Base-by-base conservation (phyloP, 1,284 basidiomycete species). In the Cutaneotrichosporon mucoides region DNA sequence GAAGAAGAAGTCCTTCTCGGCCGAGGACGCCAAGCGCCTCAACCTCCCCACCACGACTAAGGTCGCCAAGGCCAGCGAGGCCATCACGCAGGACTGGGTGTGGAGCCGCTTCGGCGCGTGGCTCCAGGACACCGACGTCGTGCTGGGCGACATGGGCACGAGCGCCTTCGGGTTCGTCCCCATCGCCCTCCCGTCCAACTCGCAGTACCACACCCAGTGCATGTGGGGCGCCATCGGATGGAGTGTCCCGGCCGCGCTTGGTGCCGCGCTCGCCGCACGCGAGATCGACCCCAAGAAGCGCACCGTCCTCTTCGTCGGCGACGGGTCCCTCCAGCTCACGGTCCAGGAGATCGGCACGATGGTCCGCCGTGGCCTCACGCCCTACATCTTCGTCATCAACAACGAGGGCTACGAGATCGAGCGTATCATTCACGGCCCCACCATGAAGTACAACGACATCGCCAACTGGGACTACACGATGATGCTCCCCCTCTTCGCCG, bases 361-460 rank as follows among this genome's bases (percentile, higher is more conserved):
- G 79, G 73, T 82, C 52, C 71, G 78, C 49, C 69, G 73, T 49
- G 76, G 74, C 15, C 67, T 80, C 33, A 73, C 65, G 52, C 79
- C 80, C 0, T 79, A 79, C 67, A 64, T 81, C 48, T 81, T 81
- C 55, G 81, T 97, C 12, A 80, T 96, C 59, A 92, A 93, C 81
- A 94, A 96, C 78, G 85, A 85, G 55, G 93, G 93, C 0, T 93
- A 92, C 75, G 87, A 87, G 46, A 92, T 95, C 63, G 92, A 96
- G 80, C 83, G 89, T 16, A 85, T 84, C 70, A 83, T 79, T 55
- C 69, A 79, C 71, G 79, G 76, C 51, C 67, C 66, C 57, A 67
- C 65, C 7, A 73, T 75, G 10, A 63, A 73, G 53, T 79, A 81
- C 71, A 82, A 82, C 70, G 73, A 82, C 52, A 77, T 79, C 44